Evolutionary conservation across 2,329 filamentous ascomycete species (phyloP).

Genomic region (Cercospora beticola): DNA sequence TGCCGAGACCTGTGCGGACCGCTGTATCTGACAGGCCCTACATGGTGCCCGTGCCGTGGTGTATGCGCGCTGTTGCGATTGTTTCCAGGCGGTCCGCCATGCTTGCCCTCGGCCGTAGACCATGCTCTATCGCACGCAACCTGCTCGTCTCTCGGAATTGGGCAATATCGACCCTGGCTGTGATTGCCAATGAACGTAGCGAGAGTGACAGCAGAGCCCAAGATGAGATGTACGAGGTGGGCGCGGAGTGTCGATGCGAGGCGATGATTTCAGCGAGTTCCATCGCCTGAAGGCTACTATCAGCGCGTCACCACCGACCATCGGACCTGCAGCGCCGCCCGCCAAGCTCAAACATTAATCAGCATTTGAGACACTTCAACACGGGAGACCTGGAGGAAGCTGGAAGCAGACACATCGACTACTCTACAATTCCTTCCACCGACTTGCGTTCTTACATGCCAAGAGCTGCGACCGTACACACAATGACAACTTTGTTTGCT

Average conservation of each 20-base stretch:
- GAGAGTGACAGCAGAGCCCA: not conserved
- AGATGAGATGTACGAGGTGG: not conserved
- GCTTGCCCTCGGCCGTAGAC: conserved; percentile 63
- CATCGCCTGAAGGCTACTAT: not conserved
- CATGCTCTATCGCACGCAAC: conserved; percentile 49
- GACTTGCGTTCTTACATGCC: not conserved
- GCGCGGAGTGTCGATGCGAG: not conserved
- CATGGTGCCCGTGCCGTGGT: conserved; percentile 30
- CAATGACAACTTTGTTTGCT: too few species aligned
- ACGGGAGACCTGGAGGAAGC: not conserved
- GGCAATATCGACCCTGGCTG: not conserved
- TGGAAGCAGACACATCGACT: not conserved
- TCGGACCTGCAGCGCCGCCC: not conserved
- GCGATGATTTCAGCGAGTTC: not conserved
- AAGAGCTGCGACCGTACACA: too few species aligned
- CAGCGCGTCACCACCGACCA: conserved; percentile 1
- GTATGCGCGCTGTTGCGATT: conserved; percentile 34
- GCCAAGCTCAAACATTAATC: not conserved
- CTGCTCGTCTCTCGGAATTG: not conserved
- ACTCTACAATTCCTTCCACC: not conserved
- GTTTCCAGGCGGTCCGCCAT: conserved; percentile 59
- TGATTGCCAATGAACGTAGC: not conserved
- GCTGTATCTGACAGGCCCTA: conserved; percentile 30
- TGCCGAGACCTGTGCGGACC: conserved; percentile 19
- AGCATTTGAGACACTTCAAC: not conserved